phyloP scores from a whole-genome alignment of 805 yeast species.

The Brettanomyces custersianus region DNA sequence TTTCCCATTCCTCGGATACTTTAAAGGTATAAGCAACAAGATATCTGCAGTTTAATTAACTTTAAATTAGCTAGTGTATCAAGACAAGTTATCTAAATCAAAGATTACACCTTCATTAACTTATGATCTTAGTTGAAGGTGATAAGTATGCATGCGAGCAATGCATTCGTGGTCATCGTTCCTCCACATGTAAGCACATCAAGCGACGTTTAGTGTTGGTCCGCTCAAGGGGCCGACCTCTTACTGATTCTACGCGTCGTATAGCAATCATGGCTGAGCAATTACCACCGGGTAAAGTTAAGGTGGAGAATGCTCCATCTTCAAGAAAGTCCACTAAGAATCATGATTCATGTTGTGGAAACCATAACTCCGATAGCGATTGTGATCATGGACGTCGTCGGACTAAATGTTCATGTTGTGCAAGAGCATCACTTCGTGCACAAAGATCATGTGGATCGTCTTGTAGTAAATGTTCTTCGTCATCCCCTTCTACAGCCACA shows the following conservation, averaged over 20 bases:
- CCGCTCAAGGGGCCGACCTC: slow-evolving; percentile 83
- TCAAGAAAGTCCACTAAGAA: background rate
- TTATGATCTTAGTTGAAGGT: slow-evolving; percentile 74
- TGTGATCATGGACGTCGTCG: no score
- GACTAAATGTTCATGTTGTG: slow-evolving; percentile 2
- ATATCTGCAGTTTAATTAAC: no score
- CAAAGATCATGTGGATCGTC: background rate
- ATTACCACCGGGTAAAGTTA: slow-evolving; percentile 1
- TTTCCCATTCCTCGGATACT: no score
- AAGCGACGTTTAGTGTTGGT: slow-evolving; percentile 77
- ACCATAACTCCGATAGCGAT: no score
- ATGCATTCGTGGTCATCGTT: slow-evolving; percentile 90
- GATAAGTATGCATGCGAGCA: slow-evolving; percentile 76
- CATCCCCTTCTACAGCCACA: background rate
- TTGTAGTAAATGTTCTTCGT: background rate
- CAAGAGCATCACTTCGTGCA: background rate
- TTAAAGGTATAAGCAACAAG: no score
- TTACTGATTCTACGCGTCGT: slow-evolving; percentile 46
- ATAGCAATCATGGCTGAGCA: slow-evolving; percentile 49
- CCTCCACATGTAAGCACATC: slow-evolving; percentile 78
- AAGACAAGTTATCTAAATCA: no score
- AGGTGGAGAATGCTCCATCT: background rate
- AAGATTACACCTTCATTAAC: no score
- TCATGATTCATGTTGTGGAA: background rate
- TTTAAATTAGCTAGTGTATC: no score